A percentile compares a stretch with the other conserved stretches of the same genome.
Evolutionary conservation across 257 asterid species (phyloP).

Genomic region (Dorcoceras hygrometricum): DNA sequence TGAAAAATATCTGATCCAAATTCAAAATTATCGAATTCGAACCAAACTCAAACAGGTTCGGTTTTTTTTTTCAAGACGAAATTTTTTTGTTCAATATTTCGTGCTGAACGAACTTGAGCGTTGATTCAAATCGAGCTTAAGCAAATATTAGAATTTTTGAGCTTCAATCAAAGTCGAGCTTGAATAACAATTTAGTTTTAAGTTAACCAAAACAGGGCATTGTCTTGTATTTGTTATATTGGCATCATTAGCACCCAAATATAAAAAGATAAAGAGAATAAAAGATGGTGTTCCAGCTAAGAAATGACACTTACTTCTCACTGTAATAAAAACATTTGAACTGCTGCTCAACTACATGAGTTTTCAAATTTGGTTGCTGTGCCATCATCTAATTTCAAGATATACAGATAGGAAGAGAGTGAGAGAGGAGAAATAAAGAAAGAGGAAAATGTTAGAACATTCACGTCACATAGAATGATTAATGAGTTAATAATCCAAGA

Average conservation of each 20-base stretch:
- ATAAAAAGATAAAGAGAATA: conserved; percentile 3
- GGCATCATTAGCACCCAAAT: neutral
- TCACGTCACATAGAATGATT: conserved; percentile 1
- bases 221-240: neutral
- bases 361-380: conserved; percentile 52
- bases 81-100: too few relatives aligned
- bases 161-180: too few relatives aligned
- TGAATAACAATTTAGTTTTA: too few relatives aligned
- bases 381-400: conserved; percentile 51
- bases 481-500: conserved; percentile 11
- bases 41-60: too few relatives aligned
- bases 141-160: too few relatives aligned
- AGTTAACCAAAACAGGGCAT: too few relatives aligned
- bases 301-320: conserved; percentile 56
- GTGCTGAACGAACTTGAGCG: too few relatives aligned
- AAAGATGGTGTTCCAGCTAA: neutral
- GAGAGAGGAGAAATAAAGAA: conserved; percentile 11
- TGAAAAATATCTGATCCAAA: too few relatives aligned
- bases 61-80: too few relatives aligned
- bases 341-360: conserved; percentile 55
- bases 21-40: too few relatives aligned
- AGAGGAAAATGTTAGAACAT: conserved; percentile 7
- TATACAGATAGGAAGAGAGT: conserved; percentile 14
- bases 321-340: conserved; percentile 65
- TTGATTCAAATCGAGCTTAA: too few relatives aligned